These are phyloP conservation scores for Populus simonii DNA, from an alignment of 345 rosid genomes.

Conservation along the genomic window DNA sequence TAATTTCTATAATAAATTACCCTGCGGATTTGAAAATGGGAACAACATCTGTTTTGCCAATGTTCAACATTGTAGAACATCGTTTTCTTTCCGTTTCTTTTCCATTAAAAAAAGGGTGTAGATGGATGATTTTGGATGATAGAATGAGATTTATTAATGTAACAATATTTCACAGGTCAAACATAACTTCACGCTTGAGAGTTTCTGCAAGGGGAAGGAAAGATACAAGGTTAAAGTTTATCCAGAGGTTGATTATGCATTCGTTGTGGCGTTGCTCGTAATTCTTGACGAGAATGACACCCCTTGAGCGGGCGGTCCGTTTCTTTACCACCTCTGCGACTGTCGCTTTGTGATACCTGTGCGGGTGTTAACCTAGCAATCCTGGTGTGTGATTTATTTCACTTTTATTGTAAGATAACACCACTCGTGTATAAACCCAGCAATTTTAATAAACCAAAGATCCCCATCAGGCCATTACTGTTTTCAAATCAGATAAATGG, in stretches of 20 bases:
- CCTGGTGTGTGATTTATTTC: too few species aligned
- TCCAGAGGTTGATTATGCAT: conserved; percentile 81
- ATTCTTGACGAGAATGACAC: conserved; percentile 56
- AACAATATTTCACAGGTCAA: conserved; percentile 36
- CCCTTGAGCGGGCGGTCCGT: neutral
- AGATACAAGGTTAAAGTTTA: conserved; percentile 50
- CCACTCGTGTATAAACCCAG: too few species aligned
- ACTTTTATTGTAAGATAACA: neutral
- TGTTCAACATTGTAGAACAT: neutral
- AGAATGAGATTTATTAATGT: neutral
- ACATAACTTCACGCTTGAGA: conserved; percentile 56
- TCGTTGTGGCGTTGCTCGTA: conserved; percentile 60
- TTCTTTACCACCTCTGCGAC: neutral
- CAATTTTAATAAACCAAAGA: too few species aligned
- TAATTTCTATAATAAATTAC: neutral
- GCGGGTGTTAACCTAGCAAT: too few species aligned
- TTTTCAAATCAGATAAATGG: too few species aligned
- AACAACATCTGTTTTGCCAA: neutral
- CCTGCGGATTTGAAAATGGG: neutral
- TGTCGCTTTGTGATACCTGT: neutral
- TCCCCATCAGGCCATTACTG: too few species aligned
- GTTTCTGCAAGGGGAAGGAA: conserved; percentile 64
- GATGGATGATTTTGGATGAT: neutral
- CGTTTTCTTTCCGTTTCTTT: too few species aligned
- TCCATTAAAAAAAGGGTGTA: neutral